Percentiles rank a stretch among this genome's conserved stretches.
Evolutionary conservation across 352 stramenopile genomes (phyloP).

Genomic region (Phytophthora agathidicida): DNA sequence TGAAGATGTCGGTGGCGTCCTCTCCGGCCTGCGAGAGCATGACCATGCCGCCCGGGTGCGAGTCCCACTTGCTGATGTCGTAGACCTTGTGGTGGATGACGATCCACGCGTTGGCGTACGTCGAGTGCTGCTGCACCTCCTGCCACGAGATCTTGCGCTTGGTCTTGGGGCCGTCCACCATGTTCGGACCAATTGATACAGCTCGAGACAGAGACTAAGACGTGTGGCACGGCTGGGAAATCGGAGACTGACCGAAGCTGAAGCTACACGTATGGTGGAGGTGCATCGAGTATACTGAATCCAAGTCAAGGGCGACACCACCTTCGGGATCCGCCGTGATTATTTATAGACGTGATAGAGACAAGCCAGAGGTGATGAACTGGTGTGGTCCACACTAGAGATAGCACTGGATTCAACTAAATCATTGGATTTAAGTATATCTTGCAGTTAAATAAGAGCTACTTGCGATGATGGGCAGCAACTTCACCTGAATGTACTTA

Average conservation of each 20-base stretch:
- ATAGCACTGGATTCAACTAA: too few species aligned
- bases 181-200: slow-evolving; percentile 15
- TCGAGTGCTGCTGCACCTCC: slow-evolving; percentile 81
- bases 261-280: too few species aligned
- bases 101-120: slow-evolving; percentile 83
- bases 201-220: not conserved
- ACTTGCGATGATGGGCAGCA: too few species aligned
- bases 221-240: slow-evolving; percentile 21
- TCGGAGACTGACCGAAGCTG: slow-evolving; percentile 39
- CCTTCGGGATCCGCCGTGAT: slow-evolving; percentile 24
- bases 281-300: too few species aligned
- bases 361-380: slow-evolving; percentile 12
- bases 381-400: slow-evolving; percentile 9
- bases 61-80: slow-evolving; percentile 88
- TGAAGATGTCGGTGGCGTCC: slow-evolving; percentile 99
- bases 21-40: slow-evolving; percentile 98
- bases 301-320: too few species aligned
- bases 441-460: too few species aligned
- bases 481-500: too few species aligned
- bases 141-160: slow-evolving; percentile 76
- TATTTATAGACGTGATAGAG: slow-evolving; percentile 12
- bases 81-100: slow-evolving; percentile 93
- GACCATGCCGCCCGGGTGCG: slow-evolving; percentile 90
- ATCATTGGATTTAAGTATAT: too few species aligned
- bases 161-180: slow-evolving; percentile 73